These are phyloP conservation scores for Erysimum pusillum DNA, from an alignment of 441 rosid genomes.

Conservation along the genomic window DNA sequence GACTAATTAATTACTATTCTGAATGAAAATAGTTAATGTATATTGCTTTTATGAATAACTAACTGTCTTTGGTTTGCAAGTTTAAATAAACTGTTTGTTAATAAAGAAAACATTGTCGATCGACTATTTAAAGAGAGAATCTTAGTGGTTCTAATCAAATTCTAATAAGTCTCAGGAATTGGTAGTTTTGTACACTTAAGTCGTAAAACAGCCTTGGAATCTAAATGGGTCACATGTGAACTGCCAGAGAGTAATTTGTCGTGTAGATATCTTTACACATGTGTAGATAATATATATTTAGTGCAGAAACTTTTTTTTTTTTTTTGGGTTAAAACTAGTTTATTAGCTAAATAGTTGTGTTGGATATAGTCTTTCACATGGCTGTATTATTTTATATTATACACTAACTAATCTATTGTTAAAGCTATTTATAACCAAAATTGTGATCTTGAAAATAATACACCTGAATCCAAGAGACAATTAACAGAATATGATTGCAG, in stretches of 20 bases:
- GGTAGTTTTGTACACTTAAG: not conserved
- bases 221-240: slow-evolving; percentile 27
- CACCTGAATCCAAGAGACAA: not conserved
- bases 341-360: not conserved
- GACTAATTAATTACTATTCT: too few species aligned
- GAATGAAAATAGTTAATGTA: too few species aligned
- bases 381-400: not conserved
- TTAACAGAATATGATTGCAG: not conserved
- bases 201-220: not conserved
- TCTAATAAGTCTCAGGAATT: too few species aligned
- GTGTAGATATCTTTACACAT: slow-evolving; percentile 15
- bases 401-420: not conserved
- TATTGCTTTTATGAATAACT: too few species aligned
- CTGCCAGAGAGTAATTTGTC: slow-evolving; percentile 25
- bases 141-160: too few species aligned
- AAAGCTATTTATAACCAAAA: not conserved
- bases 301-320: not conserved
- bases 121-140: too few species aligned
- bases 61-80: too few species aligned
- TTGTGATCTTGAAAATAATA: not conserved
- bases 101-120: too few species aligned
- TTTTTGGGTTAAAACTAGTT: not conserved
- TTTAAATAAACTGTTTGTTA: too few species aligned
- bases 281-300: not conserved
- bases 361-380: not conserved